Percentiles rank a stretch among this genome's conserved stretches.
Evolutionary conservation across 257 asterid species (phyloP).

Genomic region (Rehmannia glutinosa): DNA sequence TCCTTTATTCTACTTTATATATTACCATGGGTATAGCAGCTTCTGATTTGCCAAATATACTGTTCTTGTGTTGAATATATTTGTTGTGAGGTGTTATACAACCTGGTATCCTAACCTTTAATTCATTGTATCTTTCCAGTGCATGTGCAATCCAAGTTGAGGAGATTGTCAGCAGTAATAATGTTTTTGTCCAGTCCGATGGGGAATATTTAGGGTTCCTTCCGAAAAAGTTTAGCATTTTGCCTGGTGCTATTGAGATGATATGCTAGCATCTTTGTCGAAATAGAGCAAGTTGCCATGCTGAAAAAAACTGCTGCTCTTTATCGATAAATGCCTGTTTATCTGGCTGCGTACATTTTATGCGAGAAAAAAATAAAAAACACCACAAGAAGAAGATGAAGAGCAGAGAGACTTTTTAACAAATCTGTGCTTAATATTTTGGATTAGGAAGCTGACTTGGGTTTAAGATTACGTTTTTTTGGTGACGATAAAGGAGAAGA

Average conservation of each 20-base stretch:
- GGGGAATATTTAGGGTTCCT: conserved; percentile 85
- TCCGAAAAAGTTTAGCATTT: conserved; percentile 60
- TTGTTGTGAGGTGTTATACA: background rate
- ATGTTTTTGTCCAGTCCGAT: conserved; percentile 78
- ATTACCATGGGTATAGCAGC: background rate
- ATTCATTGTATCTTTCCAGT: conserved; percentile 32
- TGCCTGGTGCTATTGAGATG: conserved; percentile 67
- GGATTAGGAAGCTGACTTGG: background rate
- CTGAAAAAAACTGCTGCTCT: background rate
- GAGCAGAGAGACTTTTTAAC: background rate
- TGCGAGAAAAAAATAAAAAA: background rate
- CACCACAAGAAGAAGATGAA: conserved; percentile 1
- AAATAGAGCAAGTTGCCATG: background rate
- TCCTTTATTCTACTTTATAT: background rate
- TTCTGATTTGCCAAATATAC: background rate
- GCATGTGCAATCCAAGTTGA: conserved; percentile 67
- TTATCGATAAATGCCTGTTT: background rate
- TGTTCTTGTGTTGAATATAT: background rate
- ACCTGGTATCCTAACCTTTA: background rate
- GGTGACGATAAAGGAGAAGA: background rate
- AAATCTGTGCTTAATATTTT: no score
- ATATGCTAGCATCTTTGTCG: conserved; percentile 54
- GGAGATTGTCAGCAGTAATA: conserved; percentile 43
- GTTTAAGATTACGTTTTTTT: background rate
- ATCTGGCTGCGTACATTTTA: no score